phyloP scores from a whole-genome alignment of 345 rosid genomes.

The Ricinus communis region DNA sequence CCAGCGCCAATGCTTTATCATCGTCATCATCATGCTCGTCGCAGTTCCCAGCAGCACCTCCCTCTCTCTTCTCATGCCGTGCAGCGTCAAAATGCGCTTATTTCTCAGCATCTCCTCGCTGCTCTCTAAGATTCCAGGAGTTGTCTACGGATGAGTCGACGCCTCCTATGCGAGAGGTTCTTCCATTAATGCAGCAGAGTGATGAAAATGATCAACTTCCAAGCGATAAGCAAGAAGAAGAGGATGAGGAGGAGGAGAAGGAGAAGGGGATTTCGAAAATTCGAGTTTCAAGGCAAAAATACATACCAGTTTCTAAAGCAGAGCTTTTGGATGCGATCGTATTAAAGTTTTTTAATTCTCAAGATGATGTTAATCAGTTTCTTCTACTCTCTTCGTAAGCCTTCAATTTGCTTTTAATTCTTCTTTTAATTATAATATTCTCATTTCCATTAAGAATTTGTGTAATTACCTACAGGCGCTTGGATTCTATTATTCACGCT shows the following conservation, averaged over 20 bases:
- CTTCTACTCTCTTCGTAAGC: slow-evolving; percentile 71
- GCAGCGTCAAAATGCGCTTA: slow-evolving; percentile 6
- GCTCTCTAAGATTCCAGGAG: slow-evolving; percentile 33
- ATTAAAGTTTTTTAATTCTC: slow-evolving; percentile 46
- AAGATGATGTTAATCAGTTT: slow-evolving; percentile 52
- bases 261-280: slow-evolving; percentile 57
- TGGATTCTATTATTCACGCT: slow-evolving; percentile 87
- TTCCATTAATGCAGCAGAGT: slow-evolving; percentile 5
- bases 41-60: background rate
- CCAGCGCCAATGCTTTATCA: slow-evolving; percentile 35
- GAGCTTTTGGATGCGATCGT: slow-evolving; percentile 67
- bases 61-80: slow-evolving; percentile 13
- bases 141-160: slow-evolving; percentile 28
- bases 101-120: slow-evolving; percentile 14
- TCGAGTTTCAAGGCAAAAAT: slow-evolving; percentile 71
- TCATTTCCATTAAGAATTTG: background rate
- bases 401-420: background rate
- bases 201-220: slow-evolving; percentile 3
- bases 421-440: background rate
- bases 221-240: slow-evolving; percentile 21
- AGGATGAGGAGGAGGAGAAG: slow-evolving; percentile 39
- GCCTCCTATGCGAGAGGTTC: slow-evolving; percentile 1
- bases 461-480: slow-evolving; percentile 47
- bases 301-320: slow-evolving; percentile 68
- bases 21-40: slow-evolving; percentile 21